Percentiles rank a stretch among this genome's conserved stretches.
phyloP scores from a whole-genome alignment of 345 rosid genomes.

The Salix koriyanagi region DNA sequence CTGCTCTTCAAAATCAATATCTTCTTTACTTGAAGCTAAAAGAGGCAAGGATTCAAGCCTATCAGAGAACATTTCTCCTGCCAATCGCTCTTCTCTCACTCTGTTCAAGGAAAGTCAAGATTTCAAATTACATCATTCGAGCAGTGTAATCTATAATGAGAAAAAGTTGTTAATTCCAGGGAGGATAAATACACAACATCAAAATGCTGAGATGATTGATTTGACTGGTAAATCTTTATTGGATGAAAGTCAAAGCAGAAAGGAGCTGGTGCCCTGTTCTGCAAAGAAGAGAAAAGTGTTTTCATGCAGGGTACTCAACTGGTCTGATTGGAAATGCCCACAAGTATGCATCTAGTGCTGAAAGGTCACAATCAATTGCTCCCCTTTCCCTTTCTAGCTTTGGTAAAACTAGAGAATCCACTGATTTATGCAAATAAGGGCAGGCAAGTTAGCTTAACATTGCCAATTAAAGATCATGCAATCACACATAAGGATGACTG shows the following conservation, averaged over 20 bases:
- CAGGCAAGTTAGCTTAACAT: conserved; percentile 25
- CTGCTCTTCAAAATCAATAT: conserved; percentile 15
- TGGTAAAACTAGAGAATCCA: conserved; percentile 28
- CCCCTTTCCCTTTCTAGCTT: conserved; percentile 23
- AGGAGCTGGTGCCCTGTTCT: conserved; percentile 35
- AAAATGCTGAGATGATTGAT: conserved; percentile 27
- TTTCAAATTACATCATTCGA: conserved; percentile 40
- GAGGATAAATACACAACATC: conserved; percentile 21
- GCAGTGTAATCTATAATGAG: conserved; percentile 26
- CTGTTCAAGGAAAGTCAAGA: conserved; percentile 27
- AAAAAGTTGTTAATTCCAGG: conserved; percentile 26
- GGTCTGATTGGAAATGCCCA: conserved; percentile 8
- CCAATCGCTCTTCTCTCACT: conserved; percentile 61
- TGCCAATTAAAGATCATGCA: conserved; percentile 25
- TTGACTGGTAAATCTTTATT: conserved; percentile 25
- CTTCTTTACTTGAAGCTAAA: conserved; percentile 40
- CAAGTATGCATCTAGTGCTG: conserved; percentile 18
- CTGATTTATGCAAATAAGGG: conserved; percentile 19
- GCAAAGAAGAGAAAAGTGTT: conserved; percentile 55
- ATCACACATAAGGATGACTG: conserved; percentile 13
- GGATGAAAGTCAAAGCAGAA: conserved; percentile 30
- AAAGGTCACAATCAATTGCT: conserved; percentile 25
- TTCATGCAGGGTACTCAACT: conserved; percentile 22
- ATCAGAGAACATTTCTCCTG: conserved; percentile 58
- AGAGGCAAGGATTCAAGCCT: conserved; percentile 32